Percentiles rank a stretch among this genome's conserved stretches.
These are phyloP conservation scores for Pyrrhoderma noxium DNA, from an alignment of 1,284 basidiomycete genomes.

Conservation along the genomic window DNA sequence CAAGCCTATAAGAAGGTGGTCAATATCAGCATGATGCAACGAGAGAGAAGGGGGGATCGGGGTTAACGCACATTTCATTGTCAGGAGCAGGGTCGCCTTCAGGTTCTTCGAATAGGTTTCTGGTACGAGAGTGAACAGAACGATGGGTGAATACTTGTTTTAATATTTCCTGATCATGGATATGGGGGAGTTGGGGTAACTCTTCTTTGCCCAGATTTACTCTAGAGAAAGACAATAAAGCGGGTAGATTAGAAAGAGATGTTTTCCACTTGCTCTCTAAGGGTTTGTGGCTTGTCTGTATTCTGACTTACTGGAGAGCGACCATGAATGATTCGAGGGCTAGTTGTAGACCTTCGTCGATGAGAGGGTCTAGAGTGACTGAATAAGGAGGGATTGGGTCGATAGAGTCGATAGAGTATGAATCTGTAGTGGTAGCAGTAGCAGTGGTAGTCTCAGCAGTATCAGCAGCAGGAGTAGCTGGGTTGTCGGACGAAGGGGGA, in stretches of 20 bases:
- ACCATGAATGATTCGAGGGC: too few relatives aligned
- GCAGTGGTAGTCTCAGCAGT: too few relatives aligned
- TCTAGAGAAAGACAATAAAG: not conserved
- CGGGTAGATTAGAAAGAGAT: not conserved
- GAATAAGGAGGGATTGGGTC: too few relatives aligned
- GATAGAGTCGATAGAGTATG: not conserved
- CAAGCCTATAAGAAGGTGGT: slow-evolving; percentile 56
- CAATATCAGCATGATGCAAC: not conserved
- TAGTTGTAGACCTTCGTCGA: too few relatives aligned
- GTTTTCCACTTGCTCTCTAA: too few relatives aligned
- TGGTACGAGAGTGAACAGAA: slow-evolving; percentile 56
- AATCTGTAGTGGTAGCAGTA: too few relatives aligned
- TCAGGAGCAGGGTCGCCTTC: slow-evolving; percentile 64
- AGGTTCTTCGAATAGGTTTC: slow-evolving; percentile 65
- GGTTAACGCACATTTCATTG: slow-evolving; percentile 71
- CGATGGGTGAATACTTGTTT: slow-evolving; percentile 66
- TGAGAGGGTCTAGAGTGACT: too few relatives aligned
- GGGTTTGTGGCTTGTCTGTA: too few relatives aligned
- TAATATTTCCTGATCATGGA: slow-evolving; percentile 36
- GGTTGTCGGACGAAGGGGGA: too few relatives aligned
- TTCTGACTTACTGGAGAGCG: too few relatives aligned
- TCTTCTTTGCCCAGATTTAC: slow-evolving; percentile 1
- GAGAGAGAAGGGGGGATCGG: not conserved
- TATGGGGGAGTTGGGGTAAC: slow-evolving; percentile 45
- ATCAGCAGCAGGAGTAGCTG: too few relatives aligned